Evolutionary conservation across 768 basidiomycete species (phyloP).

Genomic region (Clathrus columnatus): DNA sequence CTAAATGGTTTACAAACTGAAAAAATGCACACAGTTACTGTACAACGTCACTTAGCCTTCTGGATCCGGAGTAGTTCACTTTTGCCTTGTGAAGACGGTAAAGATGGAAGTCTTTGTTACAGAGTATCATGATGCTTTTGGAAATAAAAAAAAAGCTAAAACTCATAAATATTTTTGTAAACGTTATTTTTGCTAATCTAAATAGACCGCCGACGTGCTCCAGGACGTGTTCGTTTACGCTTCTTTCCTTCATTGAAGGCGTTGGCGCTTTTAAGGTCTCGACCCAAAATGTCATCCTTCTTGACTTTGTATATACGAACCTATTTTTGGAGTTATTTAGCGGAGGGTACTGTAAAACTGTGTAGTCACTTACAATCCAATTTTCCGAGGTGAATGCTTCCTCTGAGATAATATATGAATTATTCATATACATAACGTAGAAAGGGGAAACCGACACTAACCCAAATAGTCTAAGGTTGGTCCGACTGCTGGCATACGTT

Average conservation of each 20-base stretch:
- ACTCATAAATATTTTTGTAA: not conserved
- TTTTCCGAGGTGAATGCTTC: conserved; percentile 99
- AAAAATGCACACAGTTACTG: no score
- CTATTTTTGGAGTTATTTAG: conserved; percentile 23
- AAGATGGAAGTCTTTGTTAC: no score
- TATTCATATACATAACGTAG: conserved; percentile 1
- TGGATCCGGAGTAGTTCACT: no score
- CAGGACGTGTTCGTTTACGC: conserved; percentile 72
- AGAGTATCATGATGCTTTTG: no score
- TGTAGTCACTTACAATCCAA: conserved; percentile 72
- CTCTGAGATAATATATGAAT: conserved; percentile 36
- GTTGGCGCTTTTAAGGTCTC: conserved; percentile 82
- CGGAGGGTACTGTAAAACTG: not conserved
- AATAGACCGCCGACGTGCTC: conserved; percentile 45
- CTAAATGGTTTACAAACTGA: no score
- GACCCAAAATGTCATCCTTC: conserved; percentile 84
- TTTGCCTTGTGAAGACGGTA: no score
- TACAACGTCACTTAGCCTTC: no score
- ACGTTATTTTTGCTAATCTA: not conserved
- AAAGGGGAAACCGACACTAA: conserved; percentile 28
- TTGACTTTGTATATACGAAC: conserved; percentile 93
- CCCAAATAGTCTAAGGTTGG: conserved; percentile 85
- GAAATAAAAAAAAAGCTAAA: no score
- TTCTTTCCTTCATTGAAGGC: conserved; percentile 85
- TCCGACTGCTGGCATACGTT: conserved; percentile 64